Evolutionary conservation across 139 green algal genomes (phyloP).

Genomic region (Picocystis salinarum): DNA sequence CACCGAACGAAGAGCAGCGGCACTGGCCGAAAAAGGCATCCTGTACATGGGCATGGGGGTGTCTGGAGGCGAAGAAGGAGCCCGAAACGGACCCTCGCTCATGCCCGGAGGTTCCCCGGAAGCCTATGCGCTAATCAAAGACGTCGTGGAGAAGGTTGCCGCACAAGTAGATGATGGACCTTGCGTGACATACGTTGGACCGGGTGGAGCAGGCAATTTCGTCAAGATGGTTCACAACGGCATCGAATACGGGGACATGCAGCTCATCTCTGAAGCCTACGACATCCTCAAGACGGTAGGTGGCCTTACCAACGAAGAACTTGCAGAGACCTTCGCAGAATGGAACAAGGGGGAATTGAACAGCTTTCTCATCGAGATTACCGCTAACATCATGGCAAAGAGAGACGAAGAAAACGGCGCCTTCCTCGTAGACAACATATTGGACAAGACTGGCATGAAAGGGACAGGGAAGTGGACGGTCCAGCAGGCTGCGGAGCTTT

Average conservation of each 20-base stretch:
- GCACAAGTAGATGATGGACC: conserved; percentile 9
- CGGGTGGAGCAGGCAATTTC: conserved; percentile 8
- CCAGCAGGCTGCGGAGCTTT: conserved; percentile 8
- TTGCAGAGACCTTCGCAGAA: conserved; percentile 3
- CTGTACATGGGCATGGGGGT: conserved; percentile 10
- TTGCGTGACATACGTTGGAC: conserved; percentile 8
- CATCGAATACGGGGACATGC: conserved; percentile 13
- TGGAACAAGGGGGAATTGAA: conserved; percentile 11
- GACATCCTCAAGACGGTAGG: conserved; percentile 8
- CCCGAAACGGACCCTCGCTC: conserved; percentile 7
- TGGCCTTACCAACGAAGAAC: conserved; percentile 4
- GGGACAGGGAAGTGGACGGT: conserved; percentile 8
- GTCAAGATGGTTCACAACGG: conserved; percentile 14
- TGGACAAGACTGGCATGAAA: conserved; percentile 9
- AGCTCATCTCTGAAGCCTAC: conserved; percentile 11
- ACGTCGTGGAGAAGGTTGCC: conserved; percentile 6
- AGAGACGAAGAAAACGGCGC: conserved; percentile 1
- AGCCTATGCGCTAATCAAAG: conserved; percentile 2
- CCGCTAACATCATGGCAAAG: conserved; percentile 5
- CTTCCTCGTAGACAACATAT: conserved; percentile 8
- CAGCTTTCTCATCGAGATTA: conserved; percentile 7
- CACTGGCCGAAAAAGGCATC: conserved; percentile 6
- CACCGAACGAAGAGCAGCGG: conserved; percentile 1
- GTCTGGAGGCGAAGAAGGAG: conserved; percentile 7
- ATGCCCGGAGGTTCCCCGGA: conserved; percentile 6